These are phyloP conservation scores for Phytophthora meadii DNA, from an alignment of 352 stramenopile genomes.

Conservation along the genomic window DNA sequence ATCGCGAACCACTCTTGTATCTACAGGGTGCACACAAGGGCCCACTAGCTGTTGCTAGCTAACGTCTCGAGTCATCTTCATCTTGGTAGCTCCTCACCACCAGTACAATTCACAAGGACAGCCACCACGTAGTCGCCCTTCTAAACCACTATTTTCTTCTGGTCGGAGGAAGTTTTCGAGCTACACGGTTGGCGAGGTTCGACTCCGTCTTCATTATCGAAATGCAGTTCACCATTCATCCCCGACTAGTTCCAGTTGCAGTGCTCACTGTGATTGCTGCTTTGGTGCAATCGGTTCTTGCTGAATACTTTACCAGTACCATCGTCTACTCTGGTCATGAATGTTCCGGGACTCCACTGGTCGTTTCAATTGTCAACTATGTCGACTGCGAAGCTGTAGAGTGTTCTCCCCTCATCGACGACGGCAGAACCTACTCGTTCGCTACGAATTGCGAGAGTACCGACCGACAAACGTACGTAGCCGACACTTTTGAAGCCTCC, in stretches of 20 bases:
- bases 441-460: slow-evolving; percentile 13
- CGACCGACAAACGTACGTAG: slow-evolving; percentile 20
- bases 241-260: not conserved
- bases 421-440: slow-evolving; percentile 16
- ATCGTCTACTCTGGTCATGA: slow-evolving; percentile 17
- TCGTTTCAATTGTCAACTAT: slow-evolving; percentile 19
- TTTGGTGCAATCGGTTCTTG: slow-evolving; percentile 1
- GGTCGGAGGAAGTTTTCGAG: not conserved
- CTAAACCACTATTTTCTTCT: slow-evolving; percentile 9
- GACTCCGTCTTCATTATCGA: slow-evolving; percentile 4
- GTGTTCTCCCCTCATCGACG: slow-evolving; percentile 17
- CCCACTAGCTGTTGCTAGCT: not conserved
- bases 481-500: slow-evolving; percentile 7
- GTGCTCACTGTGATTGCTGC: slow-evolving; percentile 20
- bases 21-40: not conserved
- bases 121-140: slow-evolving; percentile 2
- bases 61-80: slow-evolving; percentile 3
- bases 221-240: slow-evolving; percentile 14
- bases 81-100: not conserved
- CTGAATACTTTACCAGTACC: slow-evolving; percentile 11
- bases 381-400: slow-evolving; percentile 14
- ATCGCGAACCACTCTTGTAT: slow-evolving; percentile 1
- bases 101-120: not conserved
- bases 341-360: slow-evolving; percentile 29
- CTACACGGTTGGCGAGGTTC: too few relatives aligned